A percentile compares a stretch with the other conserved stretches of the same genome.
phyloP scores from a whole-genome alignment of 2,329 filamentous ascomycete genomes.

The Macrophomina tecta region DNA sequence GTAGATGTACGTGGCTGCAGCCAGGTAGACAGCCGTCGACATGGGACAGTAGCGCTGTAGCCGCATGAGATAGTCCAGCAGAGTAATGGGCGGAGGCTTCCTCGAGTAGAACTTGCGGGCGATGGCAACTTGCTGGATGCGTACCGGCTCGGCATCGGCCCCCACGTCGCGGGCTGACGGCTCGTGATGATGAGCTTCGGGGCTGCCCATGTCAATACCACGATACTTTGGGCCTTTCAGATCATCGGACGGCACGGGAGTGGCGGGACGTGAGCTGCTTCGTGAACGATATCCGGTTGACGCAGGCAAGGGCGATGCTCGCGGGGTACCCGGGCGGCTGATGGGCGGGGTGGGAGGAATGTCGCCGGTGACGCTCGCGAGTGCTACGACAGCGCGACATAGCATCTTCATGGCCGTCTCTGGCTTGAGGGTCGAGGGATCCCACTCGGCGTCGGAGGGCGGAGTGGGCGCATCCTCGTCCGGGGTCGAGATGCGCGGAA shows the following conservation, averaged over 20 bases:
- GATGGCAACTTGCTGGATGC: conserved; percentile 82
- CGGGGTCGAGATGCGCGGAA: conserved; percentile 43
- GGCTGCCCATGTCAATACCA: conserved; percentile 51
- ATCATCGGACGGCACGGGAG: conserved; percentile 48
- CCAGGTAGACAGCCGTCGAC: conserved; percentile 91
- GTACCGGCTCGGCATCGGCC: conserved; percentile 74
- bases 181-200: conserved; percentile 58
- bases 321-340: conserved; percentile 65
- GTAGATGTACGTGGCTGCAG: conserved; percentile 86
- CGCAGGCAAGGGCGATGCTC: conserved; percentile 7
- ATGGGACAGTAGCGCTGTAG: conserved; percentile 92
- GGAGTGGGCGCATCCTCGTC: conserved; percentile 45
- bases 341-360: conserved; percentile 80
- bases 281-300: conserved; percentile 29
- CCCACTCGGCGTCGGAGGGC: conserved; percentile 57
- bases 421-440: conserved; percentile 75
- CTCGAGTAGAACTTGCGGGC: conserved; percentile 94
- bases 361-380: conserved; percentile 77
- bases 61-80: conserved; percentile 84
- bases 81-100: conserved; percentile 78
- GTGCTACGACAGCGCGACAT: conserved; percentile 62
- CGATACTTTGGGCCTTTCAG: conserved; percentile 44
- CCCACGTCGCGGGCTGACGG: conserved; percentile 55
- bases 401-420: conserved; percentile 80
- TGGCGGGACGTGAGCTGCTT: conserved; percentile 45